Percentiles rank a stretch among this genome's conserved stretches.
Conservation (phyloP, 768 basidiomycete species). For the Lactarius hengduanensis region DNA sequence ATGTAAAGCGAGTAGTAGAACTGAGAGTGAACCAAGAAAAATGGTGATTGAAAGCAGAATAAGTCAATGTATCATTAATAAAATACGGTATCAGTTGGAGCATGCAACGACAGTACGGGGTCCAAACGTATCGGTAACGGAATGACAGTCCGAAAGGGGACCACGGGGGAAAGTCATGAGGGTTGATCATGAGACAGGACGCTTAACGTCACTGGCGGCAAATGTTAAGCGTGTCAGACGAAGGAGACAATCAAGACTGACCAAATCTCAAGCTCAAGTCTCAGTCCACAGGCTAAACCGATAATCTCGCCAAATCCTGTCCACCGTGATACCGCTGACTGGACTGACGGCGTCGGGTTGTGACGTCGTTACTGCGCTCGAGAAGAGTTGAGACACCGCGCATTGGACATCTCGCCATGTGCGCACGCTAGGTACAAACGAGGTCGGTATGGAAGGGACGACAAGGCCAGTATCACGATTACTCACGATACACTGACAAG, state of each 20-base stretch:
- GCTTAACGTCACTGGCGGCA: conserved; percentile 11
- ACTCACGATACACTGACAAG: conserved; percentile 71
- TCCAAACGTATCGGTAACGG: conserved; percentile 15
- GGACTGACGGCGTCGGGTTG: conserved; percentile 39
- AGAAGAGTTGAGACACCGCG: conserved; percentile 59
- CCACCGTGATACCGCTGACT: conserved; percentile 57
- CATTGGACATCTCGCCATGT: conserved; percentile 66
- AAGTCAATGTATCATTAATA: conserved; percentile 26
- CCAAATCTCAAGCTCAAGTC: conserved; percentile 13
- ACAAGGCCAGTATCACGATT: neutral
- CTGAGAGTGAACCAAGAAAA: conserved; percentile 8
- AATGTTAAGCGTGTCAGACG: neutral
- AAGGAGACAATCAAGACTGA: conserved; percentile 5
- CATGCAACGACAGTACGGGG: conserved; percentile 20
- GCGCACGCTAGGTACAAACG: conserved; percentile 46
- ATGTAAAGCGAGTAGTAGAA: conserved; percentile 14
- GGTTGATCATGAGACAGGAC: conserved; percentile 2
- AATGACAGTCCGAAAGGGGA: conserved; percentile 12
- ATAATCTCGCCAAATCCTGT: conserved; percentile 66
- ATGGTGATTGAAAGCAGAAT: conserved; percentile 17
- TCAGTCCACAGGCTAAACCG: conserved; percentile 56
- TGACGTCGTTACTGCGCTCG: conserved; percentile 36
- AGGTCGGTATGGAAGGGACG: neutral
- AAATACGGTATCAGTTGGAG: conserved; percentile 24
- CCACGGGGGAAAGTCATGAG: conserved; percentile 7